Evolutionary conservation across 352 stramenopile genomes (phyloP).

Genomic region (Phytophthora agathidicida): DNA sequence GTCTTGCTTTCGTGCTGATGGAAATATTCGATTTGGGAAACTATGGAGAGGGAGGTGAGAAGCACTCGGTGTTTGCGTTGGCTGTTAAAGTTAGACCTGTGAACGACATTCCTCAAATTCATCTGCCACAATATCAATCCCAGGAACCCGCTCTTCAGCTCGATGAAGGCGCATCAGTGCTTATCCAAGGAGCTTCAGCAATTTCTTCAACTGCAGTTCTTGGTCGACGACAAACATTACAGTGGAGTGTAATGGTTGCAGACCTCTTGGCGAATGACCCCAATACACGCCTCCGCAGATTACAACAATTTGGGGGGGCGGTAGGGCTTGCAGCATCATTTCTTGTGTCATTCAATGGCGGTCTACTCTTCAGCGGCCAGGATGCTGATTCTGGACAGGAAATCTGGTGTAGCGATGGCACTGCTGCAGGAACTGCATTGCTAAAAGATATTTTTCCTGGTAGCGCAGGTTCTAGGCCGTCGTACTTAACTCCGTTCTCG

Average conservation of each 20-base stretch:
- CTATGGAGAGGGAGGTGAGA: slow-evolving; percentile 30
- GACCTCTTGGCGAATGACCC: slow-evolving; percentile 31
- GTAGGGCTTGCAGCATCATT: slow-evolving; percentile 22
- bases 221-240: neutral
- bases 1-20: slow-evolving; percentile 45
- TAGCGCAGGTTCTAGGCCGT: slow-evolving; percentile 26
- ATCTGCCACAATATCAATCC: slow-evolving; percentile 45
- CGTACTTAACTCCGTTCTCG: slow-evolving; percentile 57
- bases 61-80: slow-evolving; percentile 40
- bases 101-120: slow-evolving; percentile 48
- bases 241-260: slow-evolving; percentile 39
- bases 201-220: neutral
- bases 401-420: slow-evolving; percentile 86
- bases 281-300: slow-evolving; percentile 15
- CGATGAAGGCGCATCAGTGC: slow-evolving; percentile 40
- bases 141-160: slow-evolving; percentile 42
- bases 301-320: slow-evolving; percentile 21
- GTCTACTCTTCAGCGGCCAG: slow-evolving; percentile 43
- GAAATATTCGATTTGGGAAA: slow-evolving; percentile 49
- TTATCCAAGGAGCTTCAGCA: slow-evolving; percentile 46
- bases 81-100: slow-evolving; percentile 40
- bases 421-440: slow-evolving; percentile 54
- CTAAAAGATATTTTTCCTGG: slow-evolving; percentile 75
- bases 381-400: slow-evolving; percentile 42
- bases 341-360: slow-evolving; percentile 15